Evolutionary conservation across 1,284 basidiomycete species (phyloP).

Genomic region (Malassezia sympodialis): DNA sequence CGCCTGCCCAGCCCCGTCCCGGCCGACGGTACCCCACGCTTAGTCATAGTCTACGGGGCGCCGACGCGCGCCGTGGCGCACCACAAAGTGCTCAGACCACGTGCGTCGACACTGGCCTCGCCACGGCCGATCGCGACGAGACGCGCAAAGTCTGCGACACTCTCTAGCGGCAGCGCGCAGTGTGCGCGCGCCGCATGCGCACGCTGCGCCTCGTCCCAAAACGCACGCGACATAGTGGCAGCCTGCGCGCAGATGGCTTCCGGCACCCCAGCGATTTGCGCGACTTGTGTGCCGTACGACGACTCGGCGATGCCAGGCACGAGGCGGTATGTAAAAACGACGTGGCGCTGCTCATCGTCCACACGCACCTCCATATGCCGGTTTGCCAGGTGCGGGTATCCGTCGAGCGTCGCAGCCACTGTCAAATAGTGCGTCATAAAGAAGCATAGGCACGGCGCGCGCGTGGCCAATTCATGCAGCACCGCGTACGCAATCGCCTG

Average conservation of each 20-base stretch:
- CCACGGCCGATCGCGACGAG: slow-evolving; percentile 27
- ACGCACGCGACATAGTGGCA: slow-evolving; percentile 33
- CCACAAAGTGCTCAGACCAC: not conserved
- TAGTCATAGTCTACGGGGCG: not conserved
- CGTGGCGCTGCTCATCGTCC: slow-evolving; percentile 38
- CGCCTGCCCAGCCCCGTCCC: not conserved
- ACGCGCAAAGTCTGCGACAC: slow-evolving; percentile 40
- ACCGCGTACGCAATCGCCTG: slow-evolving; percentile 47
- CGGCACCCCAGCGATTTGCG: slow-evolving; percentile 43
- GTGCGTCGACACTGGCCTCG: not conserved
- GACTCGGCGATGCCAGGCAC: slow-evolving; percentile 62
- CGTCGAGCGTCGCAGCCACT: slow-evolving; percentile 37
- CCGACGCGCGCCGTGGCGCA: not conserved
- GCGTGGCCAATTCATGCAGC: slow-evolving; percentile 40
- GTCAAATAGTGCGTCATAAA: slow-evolving; percentile 47
- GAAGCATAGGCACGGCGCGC: slow-evolving; percentile 44
- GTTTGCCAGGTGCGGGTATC: slow-evolving; percentile 41
- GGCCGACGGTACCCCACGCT: not conserved
- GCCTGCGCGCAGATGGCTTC: slow-evolving; percentile 40
- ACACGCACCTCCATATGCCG: slow-evolving; percentile 48
- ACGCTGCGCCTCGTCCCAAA: slow-evolving; percentile 29
- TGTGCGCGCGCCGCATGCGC: slow-evolving; percentile 32
- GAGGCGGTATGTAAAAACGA: slow-evolving; percentile 45
- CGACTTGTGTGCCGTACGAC: slow-evolving; percentile 60
- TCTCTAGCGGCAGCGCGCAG: slow-evolving; percentile 29